These are phyloP conservation scores for Russula virescens DNA, from an alignment of 768 basidiomycete genomes.

Conservation along the genomic window DNA sequence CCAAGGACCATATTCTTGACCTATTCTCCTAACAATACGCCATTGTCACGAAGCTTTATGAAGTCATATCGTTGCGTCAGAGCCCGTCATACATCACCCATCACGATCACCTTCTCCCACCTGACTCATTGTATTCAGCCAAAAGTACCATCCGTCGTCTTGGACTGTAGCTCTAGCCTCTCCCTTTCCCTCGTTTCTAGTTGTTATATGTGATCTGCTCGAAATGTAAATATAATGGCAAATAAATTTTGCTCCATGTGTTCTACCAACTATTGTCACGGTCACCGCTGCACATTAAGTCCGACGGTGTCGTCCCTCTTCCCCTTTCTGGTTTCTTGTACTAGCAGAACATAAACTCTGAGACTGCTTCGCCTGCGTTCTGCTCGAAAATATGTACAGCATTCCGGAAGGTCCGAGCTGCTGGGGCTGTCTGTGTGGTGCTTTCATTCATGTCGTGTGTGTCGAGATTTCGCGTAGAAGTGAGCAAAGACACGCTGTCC, in stretches of 20 bases:
- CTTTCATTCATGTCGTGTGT: not conserved
- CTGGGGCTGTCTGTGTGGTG: too few relatives aligned
- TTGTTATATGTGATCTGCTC: not conserved
- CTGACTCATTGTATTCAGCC: not conserved
- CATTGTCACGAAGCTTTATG: conserved; percentile 1
- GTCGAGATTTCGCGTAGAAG: not conserved
- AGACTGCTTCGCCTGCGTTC: too few relatives aligned
- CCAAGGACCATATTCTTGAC: not conserved
- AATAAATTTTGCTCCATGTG: not conserved
- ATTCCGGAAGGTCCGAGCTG: not conserved
- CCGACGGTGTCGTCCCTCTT: too few relatives aligned
- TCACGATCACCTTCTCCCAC: not conserved
- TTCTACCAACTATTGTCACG: not conserved
- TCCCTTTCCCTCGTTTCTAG: not conserved
- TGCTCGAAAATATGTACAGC: not conserved
- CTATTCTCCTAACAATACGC: not conserved
- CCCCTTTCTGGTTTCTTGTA: too few relatives aligned
- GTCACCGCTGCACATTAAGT: not conserved
- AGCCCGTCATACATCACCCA: too few relatives aligned
- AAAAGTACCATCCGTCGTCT: not conserved
- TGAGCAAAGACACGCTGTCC: not conserved
- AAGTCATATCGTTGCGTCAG: not conserved
- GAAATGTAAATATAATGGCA: not conserved
- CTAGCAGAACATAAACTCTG: not conserved
- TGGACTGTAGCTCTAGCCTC: conserved; percentile 10